These are phyloP conservation scores for Osmanthus fragrans DNA, from an alignment of 257 asterid genomes.

Conservation along the genomic window DNA sequence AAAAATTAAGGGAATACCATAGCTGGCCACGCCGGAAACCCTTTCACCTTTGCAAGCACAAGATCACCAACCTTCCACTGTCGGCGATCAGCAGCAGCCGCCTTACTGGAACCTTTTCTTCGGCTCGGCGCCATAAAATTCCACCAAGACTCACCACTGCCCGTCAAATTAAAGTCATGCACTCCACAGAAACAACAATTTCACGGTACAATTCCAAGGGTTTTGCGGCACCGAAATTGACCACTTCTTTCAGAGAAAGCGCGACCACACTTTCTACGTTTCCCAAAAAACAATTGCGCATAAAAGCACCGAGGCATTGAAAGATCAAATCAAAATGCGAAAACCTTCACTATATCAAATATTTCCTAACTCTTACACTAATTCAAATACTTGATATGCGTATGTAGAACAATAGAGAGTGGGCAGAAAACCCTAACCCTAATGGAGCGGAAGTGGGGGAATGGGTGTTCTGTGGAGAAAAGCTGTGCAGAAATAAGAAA, in stretches of 20 bases:
- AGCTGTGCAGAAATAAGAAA: constrained; percentile 27
- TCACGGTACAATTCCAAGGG: constrained; percentile 6
- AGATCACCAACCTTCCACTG: constrained; percentile 90
- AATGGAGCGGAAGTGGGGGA: neutral
- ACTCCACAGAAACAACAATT: constrained; percentile 1
- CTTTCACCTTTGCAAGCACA: constrained; percentile 94
- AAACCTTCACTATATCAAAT: constrained; percentile 29
- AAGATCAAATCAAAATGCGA: constrained; percentile 30
- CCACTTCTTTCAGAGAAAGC: constrained; percentile 27
- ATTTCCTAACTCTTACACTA: neutral
- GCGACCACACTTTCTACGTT: constrained; percentile 20
- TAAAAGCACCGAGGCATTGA: constrained; percentile 44
- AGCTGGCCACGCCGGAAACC: constrained; percentile 95
- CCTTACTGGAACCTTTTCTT: constrained; percentile 59
- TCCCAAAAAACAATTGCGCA: constrained; percentile 17
- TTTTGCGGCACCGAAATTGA: constrained; percentile 29
- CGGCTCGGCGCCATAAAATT: constrained; percentile 79
- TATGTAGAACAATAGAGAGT: constrained; percentile 1
- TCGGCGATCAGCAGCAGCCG: constrained; percentile 61
- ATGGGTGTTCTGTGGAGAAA: constrained; percentile 32
- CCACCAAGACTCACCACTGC: constrained; percentile 29
- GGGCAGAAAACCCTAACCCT: constrained; percentile 47
- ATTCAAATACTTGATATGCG: neutral
- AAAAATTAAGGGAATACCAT: constrained; percentile 42
- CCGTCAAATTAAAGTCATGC: constrained; percentile 27